These are phyloP conservation scores for Amorphotheca resinae DNA, from an alignment of 495 filamentous ascomycete genomes.

Conservation along the genomic window DNA sequence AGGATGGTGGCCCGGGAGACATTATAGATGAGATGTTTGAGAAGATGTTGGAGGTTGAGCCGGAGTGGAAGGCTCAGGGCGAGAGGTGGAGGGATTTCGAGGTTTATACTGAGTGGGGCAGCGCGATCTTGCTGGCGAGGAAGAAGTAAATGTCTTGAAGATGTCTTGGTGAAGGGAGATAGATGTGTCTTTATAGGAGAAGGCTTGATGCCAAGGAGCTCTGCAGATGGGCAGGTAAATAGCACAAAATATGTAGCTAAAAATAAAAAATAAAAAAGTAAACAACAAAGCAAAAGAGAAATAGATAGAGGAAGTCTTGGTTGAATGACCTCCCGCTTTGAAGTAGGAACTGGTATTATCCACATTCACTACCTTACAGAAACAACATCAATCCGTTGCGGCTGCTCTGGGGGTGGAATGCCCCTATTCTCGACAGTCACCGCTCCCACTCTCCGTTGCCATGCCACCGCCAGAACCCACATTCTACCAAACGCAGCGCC, in stretches of 20 bases:
- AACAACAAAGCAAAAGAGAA: too few relatives aligned
- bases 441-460: slow-evolving; percentile 3
- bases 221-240: too few relatives aligned
- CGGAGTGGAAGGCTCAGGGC: slow-evolving; percentile 35
- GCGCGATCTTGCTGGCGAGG: slow-evolving; percentile 39
- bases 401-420: too few relatives aligned
- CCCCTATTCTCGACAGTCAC: background rate
- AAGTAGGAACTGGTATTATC: too few relatives aligned
- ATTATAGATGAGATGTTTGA: slow-evolving; percentile 45
- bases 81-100: slow-evolving; percentile 35
- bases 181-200: too few relatives aligned
- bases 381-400: too few relatives aligned
- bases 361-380: too few relatives aligned
- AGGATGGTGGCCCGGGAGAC: slow-evolving; percentile 38
- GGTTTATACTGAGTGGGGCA: slow-evolving; percentile 43
- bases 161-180: background rate
- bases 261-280: too few relatives aligned
- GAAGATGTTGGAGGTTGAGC: slow-evolving; percentile 31
- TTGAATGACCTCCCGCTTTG: too few relatives aligned
- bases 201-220: too few relatives aligned
- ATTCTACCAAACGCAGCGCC: background rate
- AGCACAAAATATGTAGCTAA: too few relatives aligned
- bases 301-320: too few relatives aligned
- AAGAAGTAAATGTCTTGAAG: slow-evolving; percentile 22
- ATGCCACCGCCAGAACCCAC: slow-evolving; percentile 2